Evolutionary conservation across 192 early-diverging fungal genomes (phyloP).

Genomic region (Powellomyces hirtus): DNA sequence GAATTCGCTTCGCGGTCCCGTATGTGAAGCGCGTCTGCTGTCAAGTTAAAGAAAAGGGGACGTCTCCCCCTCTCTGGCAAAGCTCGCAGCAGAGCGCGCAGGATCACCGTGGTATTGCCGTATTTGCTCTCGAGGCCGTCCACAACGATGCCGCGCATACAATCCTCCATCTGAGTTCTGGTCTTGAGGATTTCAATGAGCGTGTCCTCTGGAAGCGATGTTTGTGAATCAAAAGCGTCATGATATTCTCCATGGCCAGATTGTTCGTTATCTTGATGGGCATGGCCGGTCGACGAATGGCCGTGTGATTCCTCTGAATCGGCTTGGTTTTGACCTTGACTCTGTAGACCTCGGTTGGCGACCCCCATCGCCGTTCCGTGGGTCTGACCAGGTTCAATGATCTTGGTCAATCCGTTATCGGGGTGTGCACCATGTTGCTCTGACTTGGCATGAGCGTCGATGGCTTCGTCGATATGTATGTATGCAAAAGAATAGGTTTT

Average conservation of each 20-base stretch:
- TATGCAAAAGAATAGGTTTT: conserved; percentile 31
- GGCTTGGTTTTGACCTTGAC: background rate
- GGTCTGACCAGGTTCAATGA: background rate
- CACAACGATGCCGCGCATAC: conserved; percentile 45
- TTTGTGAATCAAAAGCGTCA: conserved; percentile 28
- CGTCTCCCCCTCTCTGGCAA: conserved; percentile 38
- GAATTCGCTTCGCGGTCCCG: conserved; percentile 41
- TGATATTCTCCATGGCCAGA: background rate
- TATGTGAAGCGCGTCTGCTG: conserved; percentile 40
- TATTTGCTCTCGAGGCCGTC: conserved; percentile 57
- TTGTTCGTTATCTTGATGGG: background rate
- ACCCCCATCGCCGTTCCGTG: background rate
- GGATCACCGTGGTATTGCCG: conserved; percentile 25
- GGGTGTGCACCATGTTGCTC: background rate
- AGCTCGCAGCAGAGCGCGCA: conserved; percentile 34
- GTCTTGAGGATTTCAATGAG: conserved; percentile 37
- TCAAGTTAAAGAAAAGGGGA: conserved; percentile 40
- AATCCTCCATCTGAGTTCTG: conserved; percentile 40
- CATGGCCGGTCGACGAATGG: background rate
- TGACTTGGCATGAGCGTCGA: conserved; percentile 29
- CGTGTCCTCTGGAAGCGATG: conserved; percentile 41
- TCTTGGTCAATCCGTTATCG: background rate
- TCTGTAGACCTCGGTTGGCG: background rate
- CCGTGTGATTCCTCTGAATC: background rate
- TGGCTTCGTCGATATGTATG: conserved; percentile 48